Conservation (phyloP, 2,329 filamentous ascomycete genomes). For the Aspergillus latus region DNA sequence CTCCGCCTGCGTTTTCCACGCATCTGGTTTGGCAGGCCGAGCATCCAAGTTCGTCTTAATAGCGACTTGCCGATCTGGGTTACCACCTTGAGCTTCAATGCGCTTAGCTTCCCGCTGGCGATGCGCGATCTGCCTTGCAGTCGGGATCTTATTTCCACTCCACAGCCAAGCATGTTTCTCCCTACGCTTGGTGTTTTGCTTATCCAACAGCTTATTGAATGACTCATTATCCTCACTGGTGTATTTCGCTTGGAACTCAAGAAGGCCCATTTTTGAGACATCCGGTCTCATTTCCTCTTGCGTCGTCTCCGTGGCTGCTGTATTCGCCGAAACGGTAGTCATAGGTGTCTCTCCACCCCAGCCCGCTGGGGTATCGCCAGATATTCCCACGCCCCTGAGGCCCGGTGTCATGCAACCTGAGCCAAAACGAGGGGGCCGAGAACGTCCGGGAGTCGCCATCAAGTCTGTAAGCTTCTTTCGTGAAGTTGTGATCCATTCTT, state of each 20-base stretch:
- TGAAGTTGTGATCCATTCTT: slow-evolving; percentile 81
- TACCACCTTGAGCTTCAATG: slow-evolving; percentile 63
- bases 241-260: slow-evolving; percentile 86
- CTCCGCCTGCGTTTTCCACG: slow-evolving; percentile 71
- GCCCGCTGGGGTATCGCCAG: slow-evolving; percentile 39
- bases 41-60: slow-evolving; percentile 65
- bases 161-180: slow-evolving; percentile 90
- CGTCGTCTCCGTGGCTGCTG: slow-evolving; percentile 30
- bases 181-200: slow-evolving; percentile 78
- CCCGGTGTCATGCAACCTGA: slow-evolving; percentile 58
- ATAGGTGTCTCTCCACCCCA: slow-evolving; percentile 74
- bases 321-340: slow-evolving; percentile 49
- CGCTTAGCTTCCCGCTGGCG: slow-evolving; percentile 64
- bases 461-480: slow-evolving; percentile 69
- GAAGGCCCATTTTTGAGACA: slow-evolving; percentile 71
- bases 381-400: slow-evolving; percentile 9
- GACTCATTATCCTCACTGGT: slow-evolving; percentile 98
- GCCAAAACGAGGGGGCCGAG: slow-evolving; percentile 22
- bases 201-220: slow-evolving; percentile 89
- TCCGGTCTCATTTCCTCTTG: slow-evolving; percentile 56
- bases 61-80: slow-evolving; percentile 57
- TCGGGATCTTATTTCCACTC: slow-evolving; percentile 77
- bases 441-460: slow-evolving; percentile 71
- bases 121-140: slow-evolving; percentile 61
- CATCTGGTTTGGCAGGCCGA: slow-evolving; percentile 73